Evolutionary conservation across 768 basidiomycete genomes (phyloP).

Genomic region (Macrolepiota dolichaula): DNA sequence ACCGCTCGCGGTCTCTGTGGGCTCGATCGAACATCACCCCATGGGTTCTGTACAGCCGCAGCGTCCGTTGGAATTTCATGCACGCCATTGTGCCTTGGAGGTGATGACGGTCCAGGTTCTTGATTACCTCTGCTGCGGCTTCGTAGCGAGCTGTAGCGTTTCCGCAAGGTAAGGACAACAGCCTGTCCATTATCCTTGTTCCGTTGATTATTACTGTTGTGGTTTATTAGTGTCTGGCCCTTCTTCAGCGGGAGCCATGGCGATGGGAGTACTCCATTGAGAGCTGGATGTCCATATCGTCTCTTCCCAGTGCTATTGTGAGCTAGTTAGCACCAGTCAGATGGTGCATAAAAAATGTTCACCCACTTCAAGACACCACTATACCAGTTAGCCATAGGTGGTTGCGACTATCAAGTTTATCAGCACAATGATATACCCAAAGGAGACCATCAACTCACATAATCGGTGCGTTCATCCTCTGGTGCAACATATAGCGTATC

Average conservation of each 20-base stretch:
- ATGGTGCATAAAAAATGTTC: not conserved
- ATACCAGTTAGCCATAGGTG: constrained; percentile 96
- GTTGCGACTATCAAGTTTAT: constrained; percentile 66
- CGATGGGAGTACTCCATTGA: constrained; percentile 88
- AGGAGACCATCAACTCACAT: constrained; percentile 42
- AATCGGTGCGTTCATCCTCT: constrained; percentile 89
- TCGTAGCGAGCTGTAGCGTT: constrained; percentile 51
- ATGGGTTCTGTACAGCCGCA: constrained; percentile 45
- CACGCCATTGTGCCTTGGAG: not conserved
- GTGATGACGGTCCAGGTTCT: constrained; percentile 1
- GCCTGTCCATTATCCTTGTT: constrained; percentile 50
- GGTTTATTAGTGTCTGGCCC: constrained; percentile 71
- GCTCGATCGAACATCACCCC: constrained; percentile 44
- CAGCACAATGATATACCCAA: not conserved
- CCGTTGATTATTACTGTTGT: constrained; percentile 34
- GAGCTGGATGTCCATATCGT: constrained; percentile 92
- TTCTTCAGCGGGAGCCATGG: constrained; percentile 94
- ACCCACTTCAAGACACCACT: constrained; percentile 83
- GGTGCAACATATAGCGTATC: constrained; percentile 95
- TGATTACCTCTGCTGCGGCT: constrained; percentile 7
- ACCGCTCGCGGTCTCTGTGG: constrained; percentile 17
- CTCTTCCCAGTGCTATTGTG: constrained; percentile 80
- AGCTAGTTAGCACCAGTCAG: not conserved
- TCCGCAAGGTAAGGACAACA: constrained; percentile 79
- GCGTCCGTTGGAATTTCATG: constrained; percentile 19